A percentile compares a stretch with the other conserved stretches of the same genome.
Conservation (phyloP, 495 filamentous ascomycete genomes). For the Neurospora tetraspora region DNA sequence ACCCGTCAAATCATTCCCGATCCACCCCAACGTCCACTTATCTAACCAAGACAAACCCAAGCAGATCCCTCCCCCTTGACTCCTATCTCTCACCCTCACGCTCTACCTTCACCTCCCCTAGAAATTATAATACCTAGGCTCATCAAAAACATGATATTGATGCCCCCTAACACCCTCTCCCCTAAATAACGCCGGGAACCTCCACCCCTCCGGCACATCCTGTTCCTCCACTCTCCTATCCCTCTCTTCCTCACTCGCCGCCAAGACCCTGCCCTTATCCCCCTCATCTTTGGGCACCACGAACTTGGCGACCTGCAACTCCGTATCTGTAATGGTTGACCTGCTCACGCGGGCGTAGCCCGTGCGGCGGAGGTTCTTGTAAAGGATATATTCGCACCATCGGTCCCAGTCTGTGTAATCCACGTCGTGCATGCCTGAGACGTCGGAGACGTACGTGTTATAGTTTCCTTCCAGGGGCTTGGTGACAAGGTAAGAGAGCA, state of each 20-base stretch:
- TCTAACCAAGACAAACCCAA: too few relatives aligned
- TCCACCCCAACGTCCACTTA: too few relatives aligned
- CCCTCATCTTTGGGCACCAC: constrained; percentile 63
- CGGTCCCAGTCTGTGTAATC: constrained; percentile 90
- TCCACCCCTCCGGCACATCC: constrained; percentile 61
- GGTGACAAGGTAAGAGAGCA: constrained; percentile 88
- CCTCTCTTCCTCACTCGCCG: constrained; percentile 17
- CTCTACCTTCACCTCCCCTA: constrained; percentile 1
- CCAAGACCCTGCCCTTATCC: constrained; percentile 39
- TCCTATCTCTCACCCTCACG: not conserved
- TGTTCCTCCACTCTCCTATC: constrained; percentile 44
- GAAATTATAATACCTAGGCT: constrained; percentile 63
- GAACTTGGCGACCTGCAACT: constrained; percentile 96
- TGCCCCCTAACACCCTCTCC: constrained; percentile 85
- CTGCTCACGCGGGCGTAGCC: constrained; percentile 87
- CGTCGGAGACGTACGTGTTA: constrained; percentile 84
- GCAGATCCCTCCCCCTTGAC: too few relatives aligned
- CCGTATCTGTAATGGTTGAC: constrained; percentile 91
- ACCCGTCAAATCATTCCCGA: too few relatives aligned
- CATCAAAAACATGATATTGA: constrained; percentile 90
- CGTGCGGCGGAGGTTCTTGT: constrained; percentile 74
- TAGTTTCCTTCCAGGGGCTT: constrained; percentile 90
- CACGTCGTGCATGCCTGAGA: constrained; percentile 89
- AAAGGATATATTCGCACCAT: constrained; percentile 99
- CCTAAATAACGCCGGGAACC: constrained; percentile 82